phyloP scores from a whole-genome alignment of 2,329 filamentous ascomycete species.

The Botryotinia convoluta region DNA sequence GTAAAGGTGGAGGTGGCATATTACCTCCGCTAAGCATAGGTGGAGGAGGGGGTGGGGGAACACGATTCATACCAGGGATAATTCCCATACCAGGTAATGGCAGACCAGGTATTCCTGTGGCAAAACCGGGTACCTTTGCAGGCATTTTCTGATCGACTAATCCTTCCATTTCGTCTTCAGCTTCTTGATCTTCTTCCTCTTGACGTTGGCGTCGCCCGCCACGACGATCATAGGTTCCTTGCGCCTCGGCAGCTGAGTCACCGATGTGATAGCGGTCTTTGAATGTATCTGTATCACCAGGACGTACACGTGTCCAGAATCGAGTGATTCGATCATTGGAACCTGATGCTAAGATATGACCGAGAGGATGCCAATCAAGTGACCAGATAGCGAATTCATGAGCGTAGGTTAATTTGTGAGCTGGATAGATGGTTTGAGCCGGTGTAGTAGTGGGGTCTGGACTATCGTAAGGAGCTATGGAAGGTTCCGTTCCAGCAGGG shows the following conservation, averaged over 20 bases:
- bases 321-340: slow-evolving; percentile 95
- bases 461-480: slow-evolving; percentile 80
- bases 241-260: slow-evolving; percentile 85
- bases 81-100: slow-evolving; percentile 35
- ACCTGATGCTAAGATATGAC: slow-evolving; percentile 90
- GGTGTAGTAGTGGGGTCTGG: slow-evolving; percentile 76
- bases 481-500: slow-evolving; percentile 67
- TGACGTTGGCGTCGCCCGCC: slow-evolving; percentile 75
- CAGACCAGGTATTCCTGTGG: slow-evolving; percentile 47
- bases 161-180: slow-evolving; percentile 89
- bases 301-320: slow-evolving; percentile 90
- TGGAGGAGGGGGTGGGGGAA: slow-evolving; percentile 41
- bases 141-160: slow-evolving; percentile 88
- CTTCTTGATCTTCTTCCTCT: slow-evolving; percentile 90
- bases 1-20: slow-evolving; percentile 18
- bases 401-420: slow-evolving; percentile 80
- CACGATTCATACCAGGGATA: slow-evolving; percentile 48
- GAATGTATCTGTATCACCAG: slow-evolving; percentile 79
- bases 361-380: slow-evolving; percentile 94
- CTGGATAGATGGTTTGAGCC: slow-evolving; percentile 87
- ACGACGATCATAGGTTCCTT: slow-evolving; percentile 88
- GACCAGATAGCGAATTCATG: slow-evolving; percentile 98
- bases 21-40: slow-evolving; percentile 29
- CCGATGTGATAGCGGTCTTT: slow-evolving; percentile 96
- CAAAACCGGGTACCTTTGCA: slow-evolving; percentile 58